Evolutionary conservation across 1,284 basidiomycete genomes (phyloP).

Genomic region (Caloboletus firmus): DNA sequence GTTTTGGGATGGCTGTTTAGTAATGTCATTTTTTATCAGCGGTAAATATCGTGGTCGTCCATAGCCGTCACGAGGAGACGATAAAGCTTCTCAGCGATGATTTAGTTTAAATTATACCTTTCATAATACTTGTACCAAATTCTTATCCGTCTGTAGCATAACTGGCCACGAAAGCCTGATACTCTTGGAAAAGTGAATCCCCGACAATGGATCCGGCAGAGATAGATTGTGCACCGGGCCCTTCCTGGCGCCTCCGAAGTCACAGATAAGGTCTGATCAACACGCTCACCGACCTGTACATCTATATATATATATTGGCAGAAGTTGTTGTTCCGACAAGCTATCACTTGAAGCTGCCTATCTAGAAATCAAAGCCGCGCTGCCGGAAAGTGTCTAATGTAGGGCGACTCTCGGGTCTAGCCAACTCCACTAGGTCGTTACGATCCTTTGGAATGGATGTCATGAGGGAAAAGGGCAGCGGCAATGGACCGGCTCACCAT

Average conservation of each 20-base stretch:
- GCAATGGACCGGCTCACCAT: constrained; percentile 57
- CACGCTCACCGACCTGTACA: background rate
- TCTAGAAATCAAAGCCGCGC: constrained; percentile 85
- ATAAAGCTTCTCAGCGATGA: too few species aligned
- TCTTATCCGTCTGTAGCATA: too few species aligned
- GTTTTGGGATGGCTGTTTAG: too few species aligned
- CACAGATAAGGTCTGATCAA: background rate
- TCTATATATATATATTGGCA: background rate
- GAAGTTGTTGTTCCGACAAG: constrained; percentile 1
- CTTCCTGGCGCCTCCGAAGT: background rate
- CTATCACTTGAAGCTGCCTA: constrained; percentile 7
- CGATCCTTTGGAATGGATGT: constrained; percentile 46
- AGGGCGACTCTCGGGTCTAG: constrained; percentile 51
- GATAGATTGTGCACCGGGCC: too few species aligned
- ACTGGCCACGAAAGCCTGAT: too few species aligned
- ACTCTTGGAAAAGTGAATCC: too few species aligned
- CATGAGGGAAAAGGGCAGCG: background rate
- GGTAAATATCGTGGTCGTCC: too few species aligned
- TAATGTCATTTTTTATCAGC: too few species aligned
- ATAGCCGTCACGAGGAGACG: too few species aligned
- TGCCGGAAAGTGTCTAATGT: constrained; percentile 68
- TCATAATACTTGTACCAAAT: too few species aligned
- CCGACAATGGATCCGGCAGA: too few species aligned
- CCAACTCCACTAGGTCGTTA: constrained; percentile 60
- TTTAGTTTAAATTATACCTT: too few species aligned